Conservation (phyloP, 257 asterid species). For the Dorcoceras hygrometricum region DNA sequence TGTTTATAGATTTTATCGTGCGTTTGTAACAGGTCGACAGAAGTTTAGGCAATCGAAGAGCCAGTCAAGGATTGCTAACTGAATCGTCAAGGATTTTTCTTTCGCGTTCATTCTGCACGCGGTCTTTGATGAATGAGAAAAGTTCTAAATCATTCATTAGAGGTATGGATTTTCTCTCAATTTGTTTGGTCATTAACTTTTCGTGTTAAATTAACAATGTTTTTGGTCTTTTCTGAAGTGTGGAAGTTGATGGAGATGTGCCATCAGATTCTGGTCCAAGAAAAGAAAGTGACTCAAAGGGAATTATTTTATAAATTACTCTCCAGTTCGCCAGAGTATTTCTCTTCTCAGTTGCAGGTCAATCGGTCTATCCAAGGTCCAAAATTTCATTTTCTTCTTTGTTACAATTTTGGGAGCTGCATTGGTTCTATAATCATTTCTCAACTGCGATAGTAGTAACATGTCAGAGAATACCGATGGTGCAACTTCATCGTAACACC, state of each 20-base stretch:
- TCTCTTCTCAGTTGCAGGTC: constrained; percentile 72
- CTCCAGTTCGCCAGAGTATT: constrained; percentile 69
- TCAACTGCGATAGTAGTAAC: background rate
- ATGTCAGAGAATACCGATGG: too few species aligned
- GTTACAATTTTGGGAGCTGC: background rate
- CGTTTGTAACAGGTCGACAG: constrained; percentile 53
- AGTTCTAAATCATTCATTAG: constrained; percentile 62
- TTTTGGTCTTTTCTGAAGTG: constrained; percentile 35
- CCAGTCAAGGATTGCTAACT: constrained; percentile 64
- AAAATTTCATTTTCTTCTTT: background rate
- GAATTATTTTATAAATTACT: constrained; percentile 86
- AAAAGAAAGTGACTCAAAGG: constrained; percentile 87
- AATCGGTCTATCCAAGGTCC: constrained; percentile 83
- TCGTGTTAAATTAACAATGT: background rate
- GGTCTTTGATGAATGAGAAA: constrained; percentile 69
- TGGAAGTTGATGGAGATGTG: constrained; percentile 98
- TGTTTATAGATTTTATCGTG: background rate
- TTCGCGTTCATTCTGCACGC: constrained; percentile 61
- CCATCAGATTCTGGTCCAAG: constrained; percentile 62
- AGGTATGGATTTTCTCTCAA: constrained; percentile 42
- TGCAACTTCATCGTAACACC: background rate
- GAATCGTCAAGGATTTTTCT: constrained; percentile 64
- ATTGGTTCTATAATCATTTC: constrained; percentile 1
- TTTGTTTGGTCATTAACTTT: background rate
- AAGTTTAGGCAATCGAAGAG: constrained; percentile 65